Evolutionary conservation across 1,284 basidiomycete species (phyloP), one percentile per base, ranked within the genome.

Genomic region (Ceraceosorus bombacis): DNA sequence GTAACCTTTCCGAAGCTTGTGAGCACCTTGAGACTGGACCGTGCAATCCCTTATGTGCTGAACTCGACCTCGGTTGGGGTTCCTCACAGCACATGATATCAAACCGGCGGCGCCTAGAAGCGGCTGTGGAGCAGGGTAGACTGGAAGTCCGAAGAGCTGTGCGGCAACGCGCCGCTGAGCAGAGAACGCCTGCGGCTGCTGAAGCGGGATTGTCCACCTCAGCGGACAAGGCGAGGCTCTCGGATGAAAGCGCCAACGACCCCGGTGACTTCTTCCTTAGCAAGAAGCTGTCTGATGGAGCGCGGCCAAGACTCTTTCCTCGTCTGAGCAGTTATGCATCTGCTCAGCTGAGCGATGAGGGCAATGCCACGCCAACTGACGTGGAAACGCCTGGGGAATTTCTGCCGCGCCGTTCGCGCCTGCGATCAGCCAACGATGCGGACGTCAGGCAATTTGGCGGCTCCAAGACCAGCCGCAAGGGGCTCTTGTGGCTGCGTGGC

Each of bases 61-160:
- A 5, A 37, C 27, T 27, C 27, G 27, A 27, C 27, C 27, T 27
- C 27, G 27, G 1, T 27, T 27, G 27, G 27, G 27, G 27, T 55
- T n/a, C 6, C 8, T 39, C 7, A 6, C 49, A 58, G 48, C 73
- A 77, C 58, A 77, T 77, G 75, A 74, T 77, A 55, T 69, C 71
- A 53, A 76, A 77, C 51, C 66, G 74, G 12, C 61, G 73, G 0
- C 63, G 74, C n/a, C 61, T 77, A 9, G 75, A 76, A 41, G 15
- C 64, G 27, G 72, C 72, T 12, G 69, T 77, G n/a, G 67, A 69
- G 51, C 60, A 61, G 41, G 73, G 74, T 2, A 49, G 72, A 17
- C 48, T 10, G 49, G 41, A 10, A 7, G 51, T n/a, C 8, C 48
- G 55, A 17, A 40, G 51, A 40, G 53, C 43, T 8, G 36, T 57